Percentiles rank a stretch among this genome's conserved stretches.
phyloP scores from a whole-genome alignment of 2,329 filamentous ascomycete genomes.

The Aspergillus hortae region DNA sequence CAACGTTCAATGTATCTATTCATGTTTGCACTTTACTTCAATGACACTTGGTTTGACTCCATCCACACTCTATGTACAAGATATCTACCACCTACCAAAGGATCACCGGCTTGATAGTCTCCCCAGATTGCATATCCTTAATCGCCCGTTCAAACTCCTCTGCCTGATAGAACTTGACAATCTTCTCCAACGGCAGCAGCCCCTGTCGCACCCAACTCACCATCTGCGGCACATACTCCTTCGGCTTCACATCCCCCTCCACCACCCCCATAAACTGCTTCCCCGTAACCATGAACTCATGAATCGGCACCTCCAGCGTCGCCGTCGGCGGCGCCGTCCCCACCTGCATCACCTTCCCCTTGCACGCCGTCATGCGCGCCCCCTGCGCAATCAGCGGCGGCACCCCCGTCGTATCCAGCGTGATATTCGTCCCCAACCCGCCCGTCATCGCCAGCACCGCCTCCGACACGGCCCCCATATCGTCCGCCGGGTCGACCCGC shows the following conservation, averaged over 20 bases:
- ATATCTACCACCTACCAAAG: constrained; percentile 18
- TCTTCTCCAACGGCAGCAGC: constrained; percentile 45
- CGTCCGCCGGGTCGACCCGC: constrained; percentile 23
- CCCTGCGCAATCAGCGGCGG: constrained; percentile 42
- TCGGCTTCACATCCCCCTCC: constrained; percentile 44
- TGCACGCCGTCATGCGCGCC: constrained; percentile 41
- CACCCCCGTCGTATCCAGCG: constrained; percentile 51
- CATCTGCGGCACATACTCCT: constrained; percentile 44
- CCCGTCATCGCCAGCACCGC: constrained; percentile 35
- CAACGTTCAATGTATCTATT: background rate
- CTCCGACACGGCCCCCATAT: constrained; percentile 25
- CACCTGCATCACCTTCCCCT: constrained; percentile 50
- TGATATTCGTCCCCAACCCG: constrained; percentile 42
- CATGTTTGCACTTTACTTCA: background rate
- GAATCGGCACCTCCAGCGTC: constrained; percentile 42
- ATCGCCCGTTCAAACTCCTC: constrained; percentile 22
- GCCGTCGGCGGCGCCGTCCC: constrained; percentile 46
- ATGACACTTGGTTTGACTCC: background rate
- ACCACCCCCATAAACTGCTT: constrained; percentile 49
- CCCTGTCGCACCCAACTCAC: constrained; percentile 48
- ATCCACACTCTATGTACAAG: background rate
- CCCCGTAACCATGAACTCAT: constrained; percentile 46
- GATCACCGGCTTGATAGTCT: constrained; percentile 29
- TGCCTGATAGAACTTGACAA: constrained; percentile 45
- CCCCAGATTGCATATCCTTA: constrained; percentile 23